Percentiles rank a stretch among this genome's conserved stretches.
These are phyloP conservation scores for Nematodospora valgi DNA, from an alignment of 805 yeast genomes.

Conservation along the genomic window DNA sequence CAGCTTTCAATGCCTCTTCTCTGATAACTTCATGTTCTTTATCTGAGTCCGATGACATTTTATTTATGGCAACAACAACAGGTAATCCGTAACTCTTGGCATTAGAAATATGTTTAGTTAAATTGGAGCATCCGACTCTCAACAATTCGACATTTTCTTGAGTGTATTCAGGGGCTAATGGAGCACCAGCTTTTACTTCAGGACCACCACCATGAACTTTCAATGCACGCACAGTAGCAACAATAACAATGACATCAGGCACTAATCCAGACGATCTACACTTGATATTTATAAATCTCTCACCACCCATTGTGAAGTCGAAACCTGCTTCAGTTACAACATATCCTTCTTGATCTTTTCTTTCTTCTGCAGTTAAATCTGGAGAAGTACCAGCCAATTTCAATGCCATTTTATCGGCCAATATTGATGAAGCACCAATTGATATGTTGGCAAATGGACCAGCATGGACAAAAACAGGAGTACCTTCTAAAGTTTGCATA, in stretches of 20 bases:
- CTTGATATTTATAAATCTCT: slow-evolving; percentile 77
- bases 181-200: slow-evolving; percentile 80
- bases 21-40: slow-evolving; percentile 67
- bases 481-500: slow-evolving; percentile 87
- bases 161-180: slow-evolving; percentile 69
- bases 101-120: slow-evolving; percentile 73
- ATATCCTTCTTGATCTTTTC: slow-evolving; percentile 58
- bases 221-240: slow-evolving; percentile 81
- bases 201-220: slow-evolving; percentile 90
- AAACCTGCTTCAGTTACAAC: slow-evolving; percentile 88
- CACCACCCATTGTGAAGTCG: slow-evolving; percentile 92
- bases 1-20: slow-evolving; percentile 68
- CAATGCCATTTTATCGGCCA: slow-evolving; percentile 80
- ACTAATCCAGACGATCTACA: slow-evolving; percentile 76
- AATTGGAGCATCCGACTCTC: slow-evolving; percentile 66
- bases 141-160: slow-evolving; percentile 70
- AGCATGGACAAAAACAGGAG: slow-evolving; percentile 84
- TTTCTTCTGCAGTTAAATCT: slow-evolving; percentile 38
- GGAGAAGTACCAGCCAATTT: slow-evolving; percentile 68
- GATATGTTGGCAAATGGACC: slow-evolving; percentile 89
- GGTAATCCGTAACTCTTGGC: slow-evolving; percentile 72
- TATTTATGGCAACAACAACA: slow-evolving; percentile 79
- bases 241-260: slow-evolving; percentile 77
- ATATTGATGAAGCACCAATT: slow-evolving; percentile 79
- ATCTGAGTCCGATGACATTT: slow-evolving; percentile 69